Evolutionary conservation across 2,329 filamentous ascomycete species (phyloP).

Genomic region (Fusarium sp.): DNA sequence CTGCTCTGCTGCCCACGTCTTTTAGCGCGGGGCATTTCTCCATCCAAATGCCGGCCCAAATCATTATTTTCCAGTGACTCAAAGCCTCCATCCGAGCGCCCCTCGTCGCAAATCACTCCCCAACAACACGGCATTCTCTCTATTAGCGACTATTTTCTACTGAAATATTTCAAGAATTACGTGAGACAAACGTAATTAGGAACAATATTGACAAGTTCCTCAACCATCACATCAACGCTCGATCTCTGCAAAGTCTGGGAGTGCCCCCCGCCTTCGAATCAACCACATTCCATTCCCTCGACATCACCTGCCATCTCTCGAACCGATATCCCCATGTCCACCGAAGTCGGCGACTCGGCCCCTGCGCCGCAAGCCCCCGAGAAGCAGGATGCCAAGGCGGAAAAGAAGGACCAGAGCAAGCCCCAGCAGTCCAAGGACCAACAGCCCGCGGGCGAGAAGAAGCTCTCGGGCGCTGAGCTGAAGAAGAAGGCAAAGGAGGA

Average conservation of each 20-base stretch:
- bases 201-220: not conserved
- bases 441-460: constrained; percentile 56
- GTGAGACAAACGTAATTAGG: not conserved
- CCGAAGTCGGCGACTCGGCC: constrained; percentile 48
- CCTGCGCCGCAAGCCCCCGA: constrained; percentile 43
- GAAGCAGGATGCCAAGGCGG: constrained; percentile 43
- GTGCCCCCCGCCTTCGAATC: constrained; percentile 41
- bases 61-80: constrained; percentile 51
- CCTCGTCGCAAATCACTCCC: constrained; percentile 17
- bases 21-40: constrained; percentile 52
- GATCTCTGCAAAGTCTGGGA: constrained; percentile 9
- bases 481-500: constrained; percentile 93
- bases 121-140: constrained; percentile 3
- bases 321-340: constrained; percentile 45
- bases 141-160: constrained; percentile 6
- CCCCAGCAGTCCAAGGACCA: constrained; percentile 43
- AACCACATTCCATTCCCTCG: constrained; percentile 23
- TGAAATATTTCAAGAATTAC: not conserved
- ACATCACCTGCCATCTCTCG: constrained; percentile 21
- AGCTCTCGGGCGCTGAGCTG: constrained; percentile 79
- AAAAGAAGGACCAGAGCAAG: constrained; percentile 43
- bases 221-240: not conserved
- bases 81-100: constrained; percentile 39
- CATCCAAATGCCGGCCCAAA: constrained; percentile 39
- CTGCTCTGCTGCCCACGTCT: constrained; percentile 21